Evolutionary conservation across 371 early-diverging fungal species (phyloP), one percentile per base, ranked within the genome.

Genomic region (Apophysomyces ossiformis): DNA sequence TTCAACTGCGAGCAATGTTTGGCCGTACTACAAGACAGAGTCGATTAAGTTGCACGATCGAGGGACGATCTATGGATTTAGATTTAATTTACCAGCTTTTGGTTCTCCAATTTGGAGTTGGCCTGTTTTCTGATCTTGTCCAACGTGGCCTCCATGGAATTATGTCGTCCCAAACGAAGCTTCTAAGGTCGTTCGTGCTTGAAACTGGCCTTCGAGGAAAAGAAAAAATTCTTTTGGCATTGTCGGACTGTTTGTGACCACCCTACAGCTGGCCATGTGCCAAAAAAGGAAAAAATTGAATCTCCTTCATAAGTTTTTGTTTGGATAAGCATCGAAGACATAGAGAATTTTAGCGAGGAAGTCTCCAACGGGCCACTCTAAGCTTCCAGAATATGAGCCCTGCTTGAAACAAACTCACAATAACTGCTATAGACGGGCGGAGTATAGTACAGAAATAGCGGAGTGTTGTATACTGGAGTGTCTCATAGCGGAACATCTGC

Each of bases 1-100:
- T 75, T 97, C 97, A 56, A 96, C 89, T 21, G 96, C 97, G 46
- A 90, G 67, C 64, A 97, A 83, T 36, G 93, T 90, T 37, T 89
- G 85, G 57, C 93, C 95, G 71, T 82, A 79, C 83, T 82, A 67
- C 16, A 50, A 41, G 56, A 47, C 18, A 18, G 2, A 1, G 7
- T 62, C 4, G 54, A 32, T 37, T 44, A 60, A 8, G 12, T 32
- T 26, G 1, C 32, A 54, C 43, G 37, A 38, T 21, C 13, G 11
- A n/a, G 37, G 32, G 32, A 26, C 32, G 32, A 26, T 26, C 32
- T 26, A 12, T 5, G 16, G n/a, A 62, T 47, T 12, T 26, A 11
- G 3, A 5, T 15, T 7, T 44, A 47, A 39, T 7, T 65, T 81
- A 86, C 87, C 75, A 90, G 85, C 65, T 89, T 87, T 77, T 95